Evolutionary conservation across 163 green algal species (phyloP).

Genomic region (Chlorella variabilis): DNA sequence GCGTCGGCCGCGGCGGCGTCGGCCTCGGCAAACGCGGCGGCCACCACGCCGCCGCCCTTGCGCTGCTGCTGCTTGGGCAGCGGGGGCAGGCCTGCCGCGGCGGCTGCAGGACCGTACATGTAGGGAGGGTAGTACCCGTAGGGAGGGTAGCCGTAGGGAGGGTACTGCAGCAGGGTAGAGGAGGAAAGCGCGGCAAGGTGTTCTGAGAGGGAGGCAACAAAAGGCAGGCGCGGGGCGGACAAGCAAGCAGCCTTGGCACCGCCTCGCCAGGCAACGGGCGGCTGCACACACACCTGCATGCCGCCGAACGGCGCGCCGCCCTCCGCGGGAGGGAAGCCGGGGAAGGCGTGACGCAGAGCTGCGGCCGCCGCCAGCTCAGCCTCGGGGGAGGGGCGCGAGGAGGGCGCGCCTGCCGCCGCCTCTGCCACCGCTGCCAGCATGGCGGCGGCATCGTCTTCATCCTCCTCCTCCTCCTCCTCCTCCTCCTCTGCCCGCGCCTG

Average conservation of each 20-base stretch:
- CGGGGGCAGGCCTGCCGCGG: slow-evolving; percentile 15
- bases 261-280: too few relatives aligned
- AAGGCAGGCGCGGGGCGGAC: too few relatives aligned
- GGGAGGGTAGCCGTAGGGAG: background rate
- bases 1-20: background rate
- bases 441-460: slow-evolving; percentile 13
- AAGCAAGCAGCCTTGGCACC: too few relatives aligned
- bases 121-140: background rate
- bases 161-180: slow-evolving; percentile 23
- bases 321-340: background rate
- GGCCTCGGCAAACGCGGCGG: background rate
- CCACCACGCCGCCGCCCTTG: background rate
- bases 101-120: background rate
- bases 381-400: background rate
- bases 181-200: too few relatives aligned
- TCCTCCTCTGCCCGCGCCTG: background rate
- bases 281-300: background rate
- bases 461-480: too few relatives aligned
- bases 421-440: slow-evolving; percentile 21
- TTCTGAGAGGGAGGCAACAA: too few relatives aligned
- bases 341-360: background rate
- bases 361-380: background rate
- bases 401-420: slow-evolving; percentile 8
- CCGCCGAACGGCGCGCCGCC: background rate
- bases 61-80: background rate